Evolutionary conservation across 225 moss, liverwort and hornwort genomes (phyloP), one percentile per base, ranked within the genome.

Genomic region (Marchantia polymorpha): DNA sequence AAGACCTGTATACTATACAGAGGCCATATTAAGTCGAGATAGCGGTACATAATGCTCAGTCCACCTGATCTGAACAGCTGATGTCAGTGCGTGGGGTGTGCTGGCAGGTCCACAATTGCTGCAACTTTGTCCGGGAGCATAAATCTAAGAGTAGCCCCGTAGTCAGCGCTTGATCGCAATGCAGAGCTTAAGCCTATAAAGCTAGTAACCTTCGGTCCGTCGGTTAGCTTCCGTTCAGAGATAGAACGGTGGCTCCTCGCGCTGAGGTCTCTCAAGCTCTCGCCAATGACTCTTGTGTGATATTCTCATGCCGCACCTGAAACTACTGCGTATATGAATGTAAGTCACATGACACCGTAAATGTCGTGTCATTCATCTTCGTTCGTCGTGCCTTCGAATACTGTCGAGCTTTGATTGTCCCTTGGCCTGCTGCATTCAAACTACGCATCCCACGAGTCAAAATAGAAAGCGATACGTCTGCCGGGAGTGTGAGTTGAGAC

Each of bases 21-120:
- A 15, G 46, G 20, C 48, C 70, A 70, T 70, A 70, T 49, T 20
- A 14, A 48, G 61, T 15, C 70, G 46, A 47, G 48, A 48, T 70
- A 48, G 13, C 30, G 68, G 64, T 64, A 64, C 23, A 64, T 73
- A 54, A 13, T 54, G 50, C 11, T 30, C 74, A 56, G 74, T 55
- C 19, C 74, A 19, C 54, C 74, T 74, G 75, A 75, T 39, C 59
- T 75, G 17, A 59, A 59, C 39, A 46, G 58, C 19, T 17, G 31
- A 75, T 75, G 59, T 59, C 75, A 58, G 59, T 31, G 59, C 17
- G 15, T 6, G 30, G 31, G 12, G 39, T 75, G 75, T 46, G 75
- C 75, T 75, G 75, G 75, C 58, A 56, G 70, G 14, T 59, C 59
- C 59, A 20, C 75, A 39, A 75, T 75, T 39, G 56, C 75, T 75